These are phyloP conservation scores for Rhodotorula sphaerocarpa DNA, from an alignment of 768 basidiomycete genomes.

Conservation along the genomic window DNA sequence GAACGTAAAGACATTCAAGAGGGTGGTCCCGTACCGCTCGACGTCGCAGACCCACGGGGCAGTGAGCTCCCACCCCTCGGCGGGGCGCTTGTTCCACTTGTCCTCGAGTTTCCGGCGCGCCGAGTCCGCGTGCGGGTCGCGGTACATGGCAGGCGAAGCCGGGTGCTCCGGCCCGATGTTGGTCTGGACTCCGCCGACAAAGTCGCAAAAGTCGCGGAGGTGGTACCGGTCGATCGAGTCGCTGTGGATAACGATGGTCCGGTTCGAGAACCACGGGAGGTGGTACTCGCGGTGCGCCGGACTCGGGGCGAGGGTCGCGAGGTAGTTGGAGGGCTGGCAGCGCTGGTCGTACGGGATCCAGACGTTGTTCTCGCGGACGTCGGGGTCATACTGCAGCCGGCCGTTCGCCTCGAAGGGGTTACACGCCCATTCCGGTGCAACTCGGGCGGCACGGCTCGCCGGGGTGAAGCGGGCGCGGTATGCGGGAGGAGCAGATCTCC, in stretches of 20 bases:
- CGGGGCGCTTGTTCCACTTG: constrained; percentile 19
- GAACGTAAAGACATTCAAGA: constrained; percentile 33
- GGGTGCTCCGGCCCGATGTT: constrained; percentile 21
- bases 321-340: constrained; percentile 15
- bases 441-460: no score
- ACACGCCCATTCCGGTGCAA: constrained; percentile 21
- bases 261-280: constrained; percentile 32
- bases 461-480: no score
- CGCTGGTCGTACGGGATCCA: constrained; percentile 25
- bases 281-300: constrained; percentile 4
- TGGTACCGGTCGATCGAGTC: constrained; percentile 37
- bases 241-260: constrained; percentile 31
- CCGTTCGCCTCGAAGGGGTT: constrained; percentile 30
- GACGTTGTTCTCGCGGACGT: not conserved
- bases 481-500: no score
- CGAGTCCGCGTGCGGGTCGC: constrained; percentile 1
- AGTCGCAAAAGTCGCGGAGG: constrained; percentile 33
- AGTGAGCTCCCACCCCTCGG: constrained; percentile 31
- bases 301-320: not conserved
- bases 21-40: constrained; percentile 27
- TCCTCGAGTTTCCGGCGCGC: constrained; percentile 13
- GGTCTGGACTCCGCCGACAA: constrained; percentile 20
- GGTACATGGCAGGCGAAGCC: constrained; percentile 21
- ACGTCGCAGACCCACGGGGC: constrained; percentile 35
- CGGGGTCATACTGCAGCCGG: constrained; percentile 16